Evolutionary conservation across 345 rosid genomes (phyloP), one percentile per base, ranked within the genome.

Genomic region (Pugionium cornutum): DNA sequence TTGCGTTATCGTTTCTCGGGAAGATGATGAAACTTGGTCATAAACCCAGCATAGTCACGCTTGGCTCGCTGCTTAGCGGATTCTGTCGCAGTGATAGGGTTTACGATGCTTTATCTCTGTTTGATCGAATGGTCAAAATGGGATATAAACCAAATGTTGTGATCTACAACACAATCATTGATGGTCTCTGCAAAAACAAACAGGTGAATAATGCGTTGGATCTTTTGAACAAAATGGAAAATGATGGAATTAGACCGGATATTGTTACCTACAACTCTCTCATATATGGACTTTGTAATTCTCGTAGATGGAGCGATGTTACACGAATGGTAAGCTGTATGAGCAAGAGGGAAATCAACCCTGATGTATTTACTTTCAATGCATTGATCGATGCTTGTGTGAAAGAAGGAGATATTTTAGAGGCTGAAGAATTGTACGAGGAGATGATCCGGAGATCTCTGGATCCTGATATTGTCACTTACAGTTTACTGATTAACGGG

Each of bases 11-110:
- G 4, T 58, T 74, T 11, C 40, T 74, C 2, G 77, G 68, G 56
- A 67, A 66, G 18, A 74, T 74, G 68, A 31, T 74, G 27, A 74
- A 74, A 9, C 77, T 74, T 60, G 77, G 77, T 9, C 63, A 59
- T 34, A 48, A 27, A 29, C 77, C 77, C 4, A 61, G 64, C 37
- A 30, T 74, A 3, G 62, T 74, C 6, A 74, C 68, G 0, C 40
- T 74, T 47, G 65, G 65, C 2, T 66, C 77, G 0, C 1, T 75
- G 36, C 40, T 75, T 5, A 30, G 34, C 1, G 78, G 74, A 25
- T 63, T 49, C 27, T 75, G 78, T 35, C 59, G 58, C 1, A 41
- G 27, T 0, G 48, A 33, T 57, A 67, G 67, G 59, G 6, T 68
- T 10, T 2, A 5, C 6, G 65, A 68, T 35, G 78, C 70, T 1